A percentile compares a stretch with the other conserved stretches of the same genome.
Conservation (phyloP, 2,329 filamentous ascomycete genomes). For the Rasamsonia emersonii region DNA sequence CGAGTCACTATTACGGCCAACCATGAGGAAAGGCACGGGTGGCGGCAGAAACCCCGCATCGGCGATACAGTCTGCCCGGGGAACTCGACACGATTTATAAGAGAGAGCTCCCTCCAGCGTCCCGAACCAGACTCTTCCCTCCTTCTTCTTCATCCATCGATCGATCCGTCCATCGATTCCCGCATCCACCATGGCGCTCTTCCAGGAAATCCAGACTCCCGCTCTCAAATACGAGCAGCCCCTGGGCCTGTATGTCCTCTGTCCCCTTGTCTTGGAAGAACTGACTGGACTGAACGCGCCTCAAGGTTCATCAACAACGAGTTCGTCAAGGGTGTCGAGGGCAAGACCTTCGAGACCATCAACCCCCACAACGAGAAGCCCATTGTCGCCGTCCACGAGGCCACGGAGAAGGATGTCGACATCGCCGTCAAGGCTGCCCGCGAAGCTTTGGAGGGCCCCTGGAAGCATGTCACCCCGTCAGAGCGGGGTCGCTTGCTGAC, state of each 20-base stretch:
- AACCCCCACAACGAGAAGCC: conserved; percentile 80
- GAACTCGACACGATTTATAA: neutral
- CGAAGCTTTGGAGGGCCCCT: conserved; percentile 70
- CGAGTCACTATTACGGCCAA: no score
- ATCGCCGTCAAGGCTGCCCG: conserved; percentile 77
- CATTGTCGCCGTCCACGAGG: conserved; percentile 75
- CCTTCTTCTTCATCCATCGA: conserved; percentile 6
- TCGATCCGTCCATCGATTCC: conserved; percentile 7
- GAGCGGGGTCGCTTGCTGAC: conserved; percentile 60
- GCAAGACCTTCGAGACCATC: conserved; percentile 86
- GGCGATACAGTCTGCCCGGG: no score
- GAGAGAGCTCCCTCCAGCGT: neutral
- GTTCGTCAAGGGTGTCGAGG: conserved; percentile 73
- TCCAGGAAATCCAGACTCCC: conserved; percentile 30
- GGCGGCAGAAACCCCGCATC: no score
- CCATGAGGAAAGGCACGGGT: no score
- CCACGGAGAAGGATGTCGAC: conserved; percentile 68
- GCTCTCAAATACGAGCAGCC: conserved; percentile 35
- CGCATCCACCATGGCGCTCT: conserved; percentile 27
- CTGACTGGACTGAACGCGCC: no score
- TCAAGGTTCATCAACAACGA: conserved; percentile 64
- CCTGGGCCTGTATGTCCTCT: conserved; percentile 25
- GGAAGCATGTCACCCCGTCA: conserved; percentile 60
- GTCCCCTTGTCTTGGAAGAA: neutral
- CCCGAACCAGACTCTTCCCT: neutral